Conservation (phyloP, 257 asterid species). For the Nemophila menziesii region DNA sequence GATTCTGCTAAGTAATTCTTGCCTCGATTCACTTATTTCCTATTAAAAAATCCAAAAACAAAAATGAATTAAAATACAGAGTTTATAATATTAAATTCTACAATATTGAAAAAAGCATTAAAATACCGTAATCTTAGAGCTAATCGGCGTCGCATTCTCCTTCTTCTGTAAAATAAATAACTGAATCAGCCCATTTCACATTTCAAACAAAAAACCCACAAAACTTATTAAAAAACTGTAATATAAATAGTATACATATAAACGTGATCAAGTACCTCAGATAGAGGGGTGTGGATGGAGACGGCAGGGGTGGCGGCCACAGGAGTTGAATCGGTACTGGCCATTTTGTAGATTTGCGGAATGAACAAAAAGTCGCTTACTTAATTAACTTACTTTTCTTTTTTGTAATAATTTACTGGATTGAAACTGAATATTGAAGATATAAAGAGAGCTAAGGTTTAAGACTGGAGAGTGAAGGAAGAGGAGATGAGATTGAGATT, state of each 20-base stretch:
- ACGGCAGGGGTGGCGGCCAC: constrained; percentile 19
- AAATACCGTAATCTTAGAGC: constrained; percentile 63
- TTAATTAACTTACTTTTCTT: not conserved
- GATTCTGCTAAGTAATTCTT: constrained; percentile 61
- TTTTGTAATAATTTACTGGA: not conserved
- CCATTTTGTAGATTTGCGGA: constrained; percentile 22
- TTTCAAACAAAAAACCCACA: not conserved
- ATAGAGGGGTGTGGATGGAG: constrained; percentile 24
- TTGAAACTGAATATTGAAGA: not conserved
- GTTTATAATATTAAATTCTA: not conserved
- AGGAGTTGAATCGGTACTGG: constrained; percentile 32
- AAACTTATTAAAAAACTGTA: not conserved
- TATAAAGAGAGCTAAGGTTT: too few species aligned
- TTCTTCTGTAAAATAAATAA: constrained; percentile 30
- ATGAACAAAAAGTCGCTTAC: not conserved
- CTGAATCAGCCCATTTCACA: not conserved
- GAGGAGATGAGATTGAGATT: not conserved
- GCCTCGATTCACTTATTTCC: constrained; percentile 78
- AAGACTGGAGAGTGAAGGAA: too few species aligned
- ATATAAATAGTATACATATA: not conserved
- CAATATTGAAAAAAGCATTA: constrained; percentile 8
- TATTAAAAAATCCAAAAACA: constrained; percentile 13
- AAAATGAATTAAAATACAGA: not conserved
- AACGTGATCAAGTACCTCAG: constrained; percentile 15
- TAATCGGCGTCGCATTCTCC: constrained; percentile 45